Conservation (phyloP, 306 rosid species). For the Cicer yamashitae region DNA sequence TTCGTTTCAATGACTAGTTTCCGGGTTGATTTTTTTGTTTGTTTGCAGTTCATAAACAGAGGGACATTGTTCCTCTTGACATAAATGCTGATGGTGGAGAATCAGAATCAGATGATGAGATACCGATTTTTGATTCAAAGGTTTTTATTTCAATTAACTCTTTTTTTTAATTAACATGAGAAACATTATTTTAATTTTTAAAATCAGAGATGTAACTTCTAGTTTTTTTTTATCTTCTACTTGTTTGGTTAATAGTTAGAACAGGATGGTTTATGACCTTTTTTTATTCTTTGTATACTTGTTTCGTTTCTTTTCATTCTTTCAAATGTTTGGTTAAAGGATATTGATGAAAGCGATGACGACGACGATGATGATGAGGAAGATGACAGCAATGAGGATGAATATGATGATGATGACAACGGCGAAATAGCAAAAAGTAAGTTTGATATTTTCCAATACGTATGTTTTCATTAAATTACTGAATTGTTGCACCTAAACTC, state of each 20-base stretch:
- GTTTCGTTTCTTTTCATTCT: constrained; percentile 33
- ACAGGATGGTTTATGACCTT: not conserved
- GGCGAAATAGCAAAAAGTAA: constrained; percentile 67
- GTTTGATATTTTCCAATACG: constrained; percentile 25
- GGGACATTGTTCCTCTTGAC: constrained; percentile 74
- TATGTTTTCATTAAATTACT: constrained; percentile 7
- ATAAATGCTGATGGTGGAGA: constrained; percentile 55
- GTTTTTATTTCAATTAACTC: constrained; percentile 42
- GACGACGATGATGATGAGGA: not conserved
- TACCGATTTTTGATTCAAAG: constrained; percentile 69
- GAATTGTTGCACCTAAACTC: not conserved
- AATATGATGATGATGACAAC: constrained; percentile 41
- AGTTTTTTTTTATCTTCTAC: constrained; percentile 1
- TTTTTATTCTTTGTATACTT: not conserved
- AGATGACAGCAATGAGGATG: constrained; percentile 44
- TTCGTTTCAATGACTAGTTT: not conserved
- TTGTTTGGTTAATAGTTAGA: constrained; percentile 10
- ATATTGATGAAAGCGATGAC: constrained; percentile 46
- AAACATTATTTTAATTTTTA: not conserved
- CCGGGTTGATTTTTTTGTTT: not conserved
- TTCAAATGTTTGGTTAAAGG: constrained; percentile 51
- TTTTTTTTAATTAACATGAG: not conserved
- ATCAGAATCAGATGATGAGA: constrained; percentile 76
- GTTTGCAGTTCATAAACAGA: constrained; percentile 81
- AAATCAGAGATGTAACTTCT: not conserved